Percentiles rank a stretch among this genome's conserved stretches.
phyloP scores from a whole-genome alignment of 148 eudicot species.

The Selenicereus undatus region DNA sequence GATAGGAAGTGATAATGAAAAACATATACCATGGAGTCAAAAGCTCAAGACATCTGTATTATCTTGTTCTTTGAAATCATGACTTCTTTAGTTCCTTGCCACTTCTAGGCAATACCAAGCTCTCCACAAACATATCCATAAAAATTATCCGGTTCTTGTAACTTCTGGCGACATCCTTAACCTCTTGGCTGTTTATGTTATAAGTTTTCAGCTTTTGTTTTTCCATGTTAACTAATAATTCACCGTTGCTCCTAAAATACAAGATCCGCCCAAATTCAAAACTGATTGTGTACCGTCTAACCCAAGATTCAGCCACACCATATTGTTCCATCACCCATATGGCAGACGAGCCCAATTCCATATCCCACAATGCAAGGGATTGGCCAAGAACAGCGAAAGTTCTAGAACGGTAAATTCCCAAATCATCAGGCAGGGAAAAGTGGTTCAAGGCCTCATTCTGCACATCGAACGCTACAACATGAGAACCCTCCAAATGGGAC shows the following conservation, averaged over 20 bases:
- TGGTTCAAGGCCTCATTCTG: neutral
- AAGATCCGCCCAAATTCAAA: neutral
- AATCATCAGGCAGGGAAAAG: neutral
- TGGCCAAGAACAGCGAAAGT: neutral
- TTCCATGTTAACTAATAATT: neutral
- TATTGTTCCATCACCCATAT: neutral
- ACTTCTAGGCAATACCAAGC: neutral
- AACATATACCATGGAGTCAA: neutral
- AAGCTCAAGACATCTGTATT: neutral
- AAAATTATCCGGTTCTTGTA: neutral
- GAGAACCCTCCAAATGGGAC: neutral
- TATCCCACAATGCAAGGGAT: neutral
- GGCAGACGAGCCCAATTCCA: neutral
- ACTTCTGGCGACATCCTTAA: neutral
- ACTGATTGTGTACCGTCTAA: neutral
- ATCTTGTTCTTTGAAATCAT: neutral
- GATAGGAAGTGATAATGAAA: neutral
- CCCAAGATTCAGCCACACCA: neutral
- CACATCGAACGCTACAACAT: neutral
- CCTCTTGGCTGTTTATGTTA: neutral
- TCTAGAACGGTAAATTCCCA: neutral
- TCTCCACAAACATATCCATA: neutral
- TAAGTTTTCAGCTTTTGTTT: neutral
- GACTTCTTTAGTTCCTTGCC: neutral
- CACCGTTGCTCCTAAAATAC: neutral